Conservation (phyloP, 805 yeast species). For the Schwanniomyces sp. region DNA sequence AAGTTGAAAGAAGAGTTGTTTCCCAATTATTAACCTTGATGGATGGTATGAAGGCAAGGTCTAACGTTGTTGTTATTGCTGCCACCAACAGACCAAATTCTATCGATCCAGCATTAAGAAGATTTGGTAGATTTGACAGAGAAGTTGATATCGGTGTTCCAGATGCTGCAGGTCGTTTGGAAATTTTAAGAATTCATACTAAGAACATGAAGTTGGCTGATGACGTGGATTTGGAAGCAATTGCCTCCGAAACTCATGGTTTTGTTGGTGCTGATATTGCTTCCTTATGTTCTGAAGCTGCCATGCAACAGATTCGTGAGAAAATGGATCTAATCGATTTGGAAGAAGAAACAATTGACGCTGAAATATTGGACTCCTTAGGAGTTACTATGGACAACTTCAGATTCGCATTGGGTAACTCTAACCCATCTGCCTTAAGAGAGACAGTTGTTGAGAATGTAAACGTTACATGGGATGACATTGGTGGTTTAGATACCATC, state of each 20-base stretch:
- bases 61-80: constrained; percentile 96
- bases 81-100: constrained; percentile 91
- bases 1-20: constrained; percentile 98
- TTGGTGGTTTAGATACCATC: constrained; percentile 96
- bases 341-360: constrained; percentile 95
- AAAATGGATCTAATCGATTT: constrained; percentile 97
- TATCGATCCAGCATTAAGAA: constrained; percentile 81
- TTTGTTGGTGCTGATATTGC: constrained; percentile 99
- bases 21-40: constrained; percentile 94
- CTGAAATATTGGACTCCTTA: constrained; percentile 91
- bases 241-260: constrained; percentile 98
- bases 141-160: constrained; percentile 92
- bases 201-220: constrained; percentile 96
- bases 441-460: constrained; percentile 99
- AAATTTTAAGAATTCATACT: constrained; percentile 94
- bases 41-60: constrained; percentile 99
- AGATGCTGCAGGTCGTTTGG: constrained; percentile 97
- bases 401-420: constrained; percentile 94
- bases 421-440: constrained; percentile 98
- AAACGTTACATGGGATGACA: constrained; percentile 98
- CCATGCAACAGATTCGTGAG: constrained; percentile 99
- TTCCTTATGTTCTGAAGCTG: constrained; percentile 98
- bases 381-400: constrained; percentile 99
- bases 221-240: constrained; percentile 92
- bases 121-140: constrained; percentile 84